Evolutionary conservation across 2,329 filamentous ascomycete genomes (phyloP), one percentile per base, ranked within the genome.

Genomic region (Cryphonectria nitschkei): DNA sequence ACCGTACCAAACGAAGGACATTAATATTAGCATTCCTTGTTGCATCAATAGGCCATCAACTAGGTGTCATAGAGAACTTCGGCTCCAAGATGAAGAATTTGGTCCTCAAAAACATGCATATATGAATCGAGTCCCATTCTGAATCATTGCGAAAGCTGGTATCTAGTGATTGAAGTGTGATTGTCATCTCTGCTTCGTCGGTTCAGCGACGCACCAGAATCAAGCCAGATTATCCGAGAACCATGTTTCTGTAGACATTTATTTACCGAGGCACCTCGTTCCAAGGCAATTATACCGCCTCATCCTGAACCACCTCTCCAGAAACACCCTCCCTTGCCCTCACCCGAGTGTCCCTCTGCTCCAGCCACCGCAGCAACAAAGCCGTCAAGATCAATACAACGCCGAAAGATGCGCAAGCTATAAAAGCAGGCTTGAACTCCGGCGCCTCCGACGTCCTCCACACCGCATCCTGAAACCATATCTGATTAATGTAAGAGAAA

Each of bases 401-500:
- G 0, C 71, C 71, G 29, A 72, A 72, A 6, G 13, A 58, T 3
- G 68, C 62, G 61, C 65, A 67, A 11, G 73, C 70, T n/a, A 74
- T 72, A 3, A 73, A 74, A 0, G 63, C 73, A 1, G 72, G 62
- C 14, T 65, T 56, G 37, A 74, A 73, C 62, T 63, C 14, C 1
- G 72, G 72, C 1, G 67, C 66, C 61, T 74, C 69, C 2, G 72
- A 70, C 0, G 73, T 74, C 32, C 70, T 67, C 73, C 73, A 74
- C 9, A 71, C 68, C 29, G 64, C 64, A 60, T 73, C 70, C 1
- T 71, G 37, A 22, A 66, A 73, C 72, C 73, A 74, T 26, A 74
- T 74, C 29, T 74, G 68, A 8, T 74, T 74, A 26, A 72, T 63
- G 9, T 71, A 73, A 1, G 70, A 74, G 9, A 74, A 74, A 0